Conservation (phyloP, 78 protist genomes). For the Dictyostelium capitatum region DNA sequence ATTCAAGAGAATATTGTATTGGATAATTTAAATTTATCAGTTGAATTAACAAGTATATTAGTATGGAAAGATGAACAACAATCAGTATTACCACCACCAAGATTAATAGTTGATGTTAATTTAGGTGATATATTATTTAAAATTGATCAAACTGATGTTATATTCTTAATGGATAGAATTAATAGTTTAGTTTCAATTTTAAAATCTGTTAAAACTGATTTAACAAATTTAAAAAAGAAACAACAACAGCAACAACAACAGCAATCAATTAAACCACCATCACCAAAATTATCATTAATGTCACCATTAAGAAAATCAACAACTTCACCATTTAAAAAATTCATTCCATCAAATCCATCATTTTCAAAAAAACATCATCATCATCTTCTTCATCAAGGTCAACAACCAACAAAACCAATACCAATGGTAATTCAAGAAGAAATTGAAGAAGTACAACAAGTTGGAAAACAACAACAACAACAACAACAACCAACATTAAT, state of each 20-base stretch:
- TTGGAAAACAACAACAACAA: background rate
- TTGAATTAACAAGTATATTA: background rate
- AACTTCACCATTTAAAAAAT: slow-evolving; percentile 26
- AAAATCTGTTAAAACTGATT: background rate
- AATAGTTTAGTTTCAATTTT: background rate
- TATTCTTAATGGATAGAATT: slow-evolving; percentile 19
- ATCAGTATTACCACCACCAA: slow-evolving; percentile 11
- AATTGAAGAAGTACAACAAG: background rate
- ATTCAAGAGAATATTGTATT: background rate
- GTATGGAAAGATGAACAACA: background rate
- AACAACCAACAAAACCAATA: background rate
- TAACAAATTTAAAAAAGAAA: slow-evolving; percentile 4
- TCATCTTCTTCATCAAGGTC: background rate
- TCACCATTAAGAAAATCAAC: slow-evolving; percentile 61
- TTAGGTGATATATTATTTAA: background rate
- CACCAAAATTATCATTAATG: slow-evolving; percentile 5
- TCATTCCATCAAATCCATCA: background rate
- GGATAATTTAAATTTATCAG: background rate
- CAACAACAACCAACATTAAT: slow-evolving; percentile 20
- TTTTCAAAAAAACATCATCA: background rate
- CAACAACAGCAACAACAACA: background rate
- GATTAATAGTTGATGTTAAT: background rate
- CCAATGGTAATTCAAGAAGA: background rate
- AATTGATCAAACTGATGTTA: slow-evolving; percentile 7
- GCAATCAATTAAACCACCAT: background rate